These are phyloP conservation scores for Zygosaccharomyces pseudobailii DNA, from an alignment of 1,139 yeast species.

Conservation along the genomic window DNA sequence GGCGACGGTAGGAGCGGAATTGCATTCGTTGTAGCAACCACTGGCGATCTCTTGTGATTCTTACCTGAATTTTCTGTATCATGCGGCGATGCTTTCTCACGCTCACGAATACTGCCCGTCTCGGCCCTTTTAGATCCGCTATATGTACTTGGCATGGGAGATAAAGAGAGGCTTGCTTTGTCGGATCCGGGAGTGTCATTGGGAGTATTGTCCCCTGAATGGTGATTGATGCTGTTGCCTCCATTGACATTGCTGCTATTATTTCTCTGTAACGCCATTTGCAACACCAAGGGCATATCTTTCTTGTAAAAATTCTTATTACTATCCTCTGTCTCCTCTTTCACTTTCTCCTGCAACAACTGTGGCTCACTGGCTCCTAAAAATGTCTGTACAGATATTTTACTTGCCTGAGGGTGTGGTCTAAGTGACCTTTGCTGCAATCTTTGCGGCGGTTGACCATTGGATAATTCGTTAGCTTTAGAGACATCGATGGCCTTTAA, in stretches of 20 bases:
- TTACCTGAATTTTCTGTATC: neutral
- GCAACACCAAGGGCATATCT: constrained; percentile 35
- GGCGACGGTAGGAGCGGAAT: constrained; percentile 33
- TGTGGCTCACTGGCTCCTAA: constrained; percentile 36
- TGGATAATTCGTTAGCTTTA: constrained; percentile 7
- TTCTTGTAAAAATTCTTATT: constrained; percentile 16
- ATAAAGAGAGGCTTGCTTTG: constrained; percentile 11
- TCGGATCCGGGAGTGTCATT: constrained; percentile 12
- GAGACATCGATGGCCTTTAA: constrained; percentile 18
- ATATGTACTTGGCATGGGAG: constrained; percentile 11
- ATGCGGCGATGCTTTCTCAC: neutral
- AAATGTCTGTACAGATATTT: constrained; percentile 32
- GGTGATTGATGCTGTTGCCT: neutral
- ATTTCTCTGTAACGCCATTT: constrained; percentile 34
- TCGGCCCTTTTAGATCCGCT: constrained; percentile 1
- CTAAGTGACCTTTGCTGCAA: constrained; percentile 10
- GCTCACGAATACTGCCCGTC: neutral
- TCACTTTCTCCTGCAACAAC: constrained; percentile 29
- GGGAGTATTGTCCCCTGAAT: constrained; percentile 20
- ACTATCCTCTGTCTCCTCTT: constrained; percentile 9
- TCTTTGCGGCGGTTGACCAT: constrained; percentile 20
- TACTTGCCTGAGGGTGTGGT: constrained; percentile 6
- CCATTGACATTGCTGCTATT: neutral
- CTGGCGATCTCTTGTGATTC: constrained; percentile 14
- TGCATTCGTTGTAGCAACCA: constrained; percentile 29